Base-by-base conservation (phyloP, 257 asterid species). In the Nicotiana otophora region DNA sequence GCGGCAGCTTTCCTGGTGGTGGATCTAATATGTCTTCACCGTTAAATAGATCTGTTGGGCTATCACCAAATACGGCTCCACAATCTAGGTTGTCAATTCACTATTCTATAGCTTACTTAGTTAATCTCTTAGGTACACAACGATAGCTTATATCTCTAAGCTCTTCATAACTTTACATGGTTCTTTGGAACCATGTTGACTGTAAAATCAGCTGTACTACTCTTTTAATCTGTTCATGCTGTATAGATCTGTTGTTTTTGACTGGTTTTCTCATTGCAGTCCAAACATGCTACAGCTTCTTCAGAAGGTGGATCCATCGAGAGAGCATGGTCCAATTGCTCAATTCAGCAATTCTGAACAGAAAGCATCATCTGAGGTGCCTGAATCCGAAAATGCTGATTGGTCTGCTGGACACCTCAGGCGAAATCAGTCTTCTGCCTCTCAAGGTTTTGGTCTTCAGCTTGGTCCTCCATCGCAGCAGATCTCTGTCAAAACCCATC, bases 231-330 rank as follows among this genome's bases (percentile, higher is more conserved):
- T 64, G 36, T 64, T 75, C 64, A 51, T 33, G 46, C 28, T 28
- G 28, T 75, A 16, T 17, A 75, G 64, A 53, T 26, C 64, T 75
- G 64, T 51, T 51, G 80, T 20, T 28, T 42, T 26, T 75, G 64
- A 26, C 15, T 75, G 64, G 46, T 75, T 83, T 69, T 78, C 17
- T 84, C 84, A 19, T 83, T 85, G 82, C 86, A 93, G 98, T 84
- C 97, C 90, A 90, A 92, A 90, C 90, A 95, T 95, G 99, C 90
- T 93, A 85, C 97, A 93, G 84, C 94, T 95, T 88, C 92, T 95
- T 84, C 93, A 91, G 87, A 92, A 92, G 94, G 97, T 90, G 84
- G 99, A 95, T 83, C 98, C 92, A 66, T 89, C 94, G 61, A 82
- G 88, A 48, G 92, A 87, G 79, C 88, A 81, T 83, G 89, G 88